Evolutionary conservation across 208 protist species (phyloP), one percentile per base, ranked within the genome.

Genomic region (Leishmania martiniquensis): DNA sequence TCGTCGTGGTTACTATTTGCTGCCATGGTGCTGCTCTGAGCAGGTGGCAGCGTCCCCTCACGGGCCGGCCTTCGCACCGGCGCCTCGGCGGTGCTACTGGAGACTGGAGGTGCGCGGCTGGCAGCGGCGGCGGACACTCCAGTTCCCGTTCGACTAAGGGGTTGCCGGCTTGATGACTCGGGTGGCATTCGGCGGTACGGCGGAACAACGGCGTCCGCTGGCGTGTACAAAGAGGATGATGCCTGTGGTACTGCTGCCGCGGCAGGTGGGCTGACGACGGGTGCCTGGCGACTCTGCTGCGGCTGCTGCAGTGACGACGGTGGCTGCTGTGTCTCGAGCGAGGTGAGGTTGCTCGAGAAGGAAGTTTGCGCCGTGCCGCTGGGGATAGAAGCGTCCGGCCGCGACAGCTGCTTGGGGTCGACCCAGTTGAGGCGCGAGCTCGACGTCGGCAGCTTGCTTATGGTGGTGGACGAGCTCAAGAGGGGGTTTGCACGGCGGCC

Each of bases 401-500:
- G 78, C 5, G 85, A 80, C 66, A 74, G 37, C 66, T 82, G 82
- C 45, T 63, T 72, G 3, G 59, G 45, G 37, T 80, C 69, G 9
- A 44, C 67, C 44, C 78, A 78, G 37, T 59, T 73, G 6, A 37
- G 73, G 13, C 72, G 70, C 0, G 59, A 55, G 44, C 44, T 55
- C 10, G 75, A 34, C 13, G 49, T 45, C 25, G 62, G 78, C 60
- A 73, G 42, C 37, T 74, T 79, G 51, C 69, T 79, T 47, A 73
- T 51, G 54, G 62, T 44, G 15, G 67, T 72, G 29, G 88, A 86
- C 52, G 86, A 89, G 29, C 75, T 82, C 13, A 96, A 81, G 6
- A 96, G 86, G 9, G 93, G 93, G 76, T 96, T 96, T 7, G 94
- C 89, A 29, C 74, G 82, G 20, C 87, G 84, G 0, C 86, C 85